phyloP scores from a whole-genome alignment of 1,284 basidiomycete genomes.

The Ceratobasidium sp. region DNA sequence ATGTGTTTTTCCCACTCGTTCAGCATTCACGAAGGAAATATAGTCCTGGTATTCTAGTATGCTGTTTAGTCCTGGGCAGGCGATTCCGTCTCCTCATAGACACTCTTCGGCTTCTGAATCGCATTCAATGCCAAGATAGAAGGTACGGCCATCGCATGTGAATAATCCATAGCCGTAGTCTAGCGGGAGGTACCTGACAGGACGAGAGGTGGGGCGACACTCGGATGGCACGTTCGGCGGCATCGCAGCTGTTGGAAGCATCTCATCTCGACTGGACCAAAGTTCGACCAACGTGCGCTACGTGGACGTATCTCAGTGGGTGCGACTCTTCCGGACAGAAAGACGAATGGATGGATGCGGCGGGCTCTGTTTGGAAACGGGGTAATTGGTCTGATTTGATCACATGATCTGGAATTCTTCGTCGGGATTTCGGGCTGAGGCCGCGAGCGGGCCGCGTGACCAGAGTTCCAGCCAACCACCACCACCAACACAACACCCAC shows the following conservation, averaged over 20 bases:
- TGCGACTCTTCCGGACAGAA: too few relatives aligned
- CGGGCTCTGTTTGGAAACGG: conserved; percentile 10
- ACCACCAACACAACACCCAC: background rate
- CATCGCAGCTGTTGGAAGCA: background rate
- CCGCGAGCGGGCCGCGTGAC: conserved; percentile 10
- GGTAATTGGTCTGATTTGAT: background rate
- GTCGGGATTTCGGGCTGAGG: conserved; percentile 43
- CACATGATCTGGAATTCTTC: conserved; percentile 32
- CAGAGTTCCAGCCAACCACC: conserved; percentile 15
- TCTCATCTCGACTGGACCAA: background rate
- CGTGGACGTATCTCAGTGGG: background rate
- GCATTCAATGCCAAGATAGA: too few relatives aligned
- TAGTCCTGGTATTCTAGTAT: too few relatives aligned
- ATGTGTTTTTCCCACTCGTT: too few relatives aligned
- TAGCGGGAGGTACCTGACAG: background rate
- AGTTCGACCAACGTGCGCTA: background rate
- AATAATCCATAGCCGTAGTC: too few relatives aligned
- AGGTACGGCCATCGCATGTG: too few relatives aligned
- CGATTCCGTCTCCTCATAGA: too few relatives aligned
- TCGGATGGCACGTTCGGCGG: conserved; percentile 2
- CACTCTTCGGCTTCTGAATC: too few relatives aligned
- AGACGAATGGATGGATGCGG: conserved; percentile 4
- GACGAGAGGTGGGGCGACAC: background rate
- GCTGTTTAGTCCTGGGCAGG: too few relatives aligned
- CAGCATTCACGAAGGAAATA: too few relatives aligned